Evolutionary conservation across 352 stramenopile genomes (phyloP), one percentile per base, ranked within the genome.

Genomic region (Phytopythium oedochilum): DNA sequence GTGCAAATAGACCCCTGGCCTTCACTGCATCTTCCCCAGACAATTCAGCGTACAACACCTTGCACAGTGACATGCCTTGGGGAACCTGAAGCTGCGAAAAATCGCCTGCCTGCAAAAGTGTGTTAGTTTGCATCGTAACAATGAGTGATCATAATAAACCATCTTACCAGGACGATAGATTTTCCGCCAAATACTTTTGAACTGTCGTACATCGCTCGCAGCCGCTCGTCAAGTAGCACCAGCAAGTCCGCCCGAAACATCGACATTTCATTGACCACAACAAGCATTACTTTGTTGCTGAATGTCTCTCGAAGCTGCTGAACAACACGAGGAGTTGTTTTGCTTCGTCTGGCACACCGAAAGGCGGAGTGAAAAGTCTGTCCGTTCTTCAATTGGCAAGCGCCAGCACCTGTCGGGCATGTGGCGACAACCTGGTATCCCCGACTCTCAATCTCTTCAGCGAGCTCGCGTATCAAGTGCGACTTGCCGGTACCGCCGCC

Each of bases 221-320:
- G n/a, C 0, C 59, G 42, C 3, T 11, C 12, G 20, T 68, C 59
- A 0, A 71, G 35, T 0, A 71, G 25, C 7, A 59, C 48, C 1
- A 71, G 28, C 29, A 59, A 44, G 15, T 45, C 38, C 1, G 56
- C 14, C 11, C 45, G 50, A 9, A 68, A 15, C 64, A 71, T 68
- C 0, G 59, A 67, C 14, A 71, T 40, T 18, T 71, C 59, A 15
- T 66, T 59, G 0, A 61, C 40, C 0, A 71, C 55, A 18, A 71
- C 52, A 5, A 71, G 32, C 9, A 29, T 18, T 20, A 63, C 45
- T 5, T 23, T n/a, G 35, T 66, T 35, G 0, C 49, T 63, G 25
- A 71, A 67, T 0, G 47, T 64, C 0, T 63, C n/a, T 0, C 50
- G 45, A 18, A 70, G 26, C 1, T 42, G 7, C 15, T 59, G 54